Conservation (phyloP, 164 flowering plant species). For the Nymphaea colorata region DNA sequence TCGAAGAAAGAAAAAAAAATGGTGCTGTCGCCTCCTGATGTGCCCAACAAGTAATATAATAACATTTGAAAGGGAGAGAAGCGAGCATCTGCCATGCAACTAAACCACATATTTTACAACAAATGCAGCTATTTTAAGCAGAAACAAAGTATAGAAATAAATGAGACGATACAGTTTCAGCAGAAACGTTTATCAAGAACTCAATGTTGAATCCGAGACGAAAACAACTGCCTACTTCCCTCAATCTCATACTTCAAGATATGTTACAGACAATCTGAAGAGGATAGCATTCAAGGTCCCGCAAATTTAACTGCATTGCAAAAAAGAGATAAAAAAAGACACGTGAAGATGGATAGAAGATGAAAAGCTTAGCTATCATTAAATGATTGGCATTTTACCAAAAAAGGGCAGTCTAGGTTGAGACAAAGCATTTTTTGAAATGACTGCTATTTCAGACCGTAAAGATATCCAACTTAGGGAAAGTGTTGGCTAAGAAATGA, state of each 20-base stretch:
- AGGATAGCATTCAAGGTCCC: conserved; percentile 78
- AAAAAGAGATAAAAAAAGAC: not conserved
- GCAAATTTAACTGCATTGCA: conserved; percentile 67
- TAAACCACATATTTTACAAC: not conserved
- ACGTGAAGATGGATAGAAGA: not conserved
- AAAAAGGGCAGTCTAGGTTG: too few relatives aligned
- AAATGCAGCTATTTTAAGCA: not conserved
- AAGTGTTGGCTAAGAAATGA: too few relatives aligned
- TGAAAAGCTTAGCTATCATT: not conserved
- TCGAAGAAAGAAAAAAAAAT: too few relatives aligned
- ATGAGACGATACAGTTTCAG: not conserved
- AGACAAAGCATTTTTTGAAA: too few relatives aligned
- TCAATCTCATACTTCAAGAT: not conserved
- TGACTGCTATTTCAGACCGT: too few relatives aligned
- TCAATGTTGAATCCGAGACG: not conserved
- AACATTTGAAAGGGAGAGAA: not conserved
- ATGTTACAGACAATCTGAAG: conserved; percentile 17
- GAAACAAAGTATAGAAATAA: not conserved
- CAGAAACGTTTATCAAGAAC: not conserved
- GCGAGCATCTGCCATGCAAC: not conserved
- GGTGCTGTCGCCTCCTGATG: too few relatives aligned
- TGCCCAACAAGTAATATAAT: too few relatives aligned
- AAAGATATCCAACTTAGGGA: too few relatives aligned
- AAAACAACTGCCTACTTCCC: not conserved
- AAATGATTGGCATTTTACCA: too few relatives aligned